Evolutionary conservation across 2,329 filamentous ascomycete genomes (phyloP), one percentile per base, ranked within the genome.

Genomic region (Orbilia blumenaviensis): DNA sequence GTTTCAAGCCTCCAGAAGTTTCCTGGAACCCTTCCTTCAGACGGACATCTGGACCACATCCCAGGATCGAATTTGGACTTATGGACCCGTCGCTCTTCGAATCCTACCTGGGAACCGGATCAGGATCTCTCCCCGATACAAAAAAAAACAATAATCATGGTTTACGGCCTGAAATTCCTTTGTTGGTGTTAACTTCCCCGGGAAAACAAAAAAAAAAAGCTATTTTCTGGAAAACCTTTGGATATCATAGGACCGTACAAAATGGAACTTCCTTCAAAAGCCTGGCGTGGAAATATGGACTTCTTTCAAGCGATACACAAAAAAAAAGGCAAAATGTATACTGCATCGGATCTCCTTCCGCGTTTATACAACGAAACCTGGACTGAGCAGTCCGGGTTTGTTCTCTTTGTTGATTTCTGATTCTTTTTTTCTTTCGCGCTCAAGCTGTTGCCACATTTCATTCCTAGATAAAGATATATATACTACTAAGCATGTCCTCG

Each of bases 231-330:
- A 67, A 29, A 56, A 48, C 34, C 23, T 23, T 36, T 32, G 48
- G 62, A 66, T 56, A 46, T 42, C 36, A 56, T 44, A 32, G 62
- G 62, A 66, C 46, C 62, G 36, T 46, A 42, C 50, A 54, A 66
- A 32, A 46, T 66, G 61, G 61, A 66, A 38, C 42, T 42, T 32
- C 27, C 14, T 16, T 42, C 34, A 67, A 67, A 67, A 67, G 63
- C 41, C 63, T 67, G 48, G 36, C 63, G 48, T 67, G 63, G 63
- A 60, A n/a, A 5, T 46, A 46, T 67, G 63, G 48, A 54, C 34
- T 38, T 36, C 32, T 25, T n/a, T 23, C 16, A 36, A 56, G 52
- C 52, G 32, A 56, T 56, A 56, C 32, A 38, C 32, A 56, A 38
- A 54, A 56, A 56, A 25, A 32, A 36, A 6, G 38, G n/a, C 18